Conservation (phyloP, 306 rosid species). For the Acacia confusa region DNA sequence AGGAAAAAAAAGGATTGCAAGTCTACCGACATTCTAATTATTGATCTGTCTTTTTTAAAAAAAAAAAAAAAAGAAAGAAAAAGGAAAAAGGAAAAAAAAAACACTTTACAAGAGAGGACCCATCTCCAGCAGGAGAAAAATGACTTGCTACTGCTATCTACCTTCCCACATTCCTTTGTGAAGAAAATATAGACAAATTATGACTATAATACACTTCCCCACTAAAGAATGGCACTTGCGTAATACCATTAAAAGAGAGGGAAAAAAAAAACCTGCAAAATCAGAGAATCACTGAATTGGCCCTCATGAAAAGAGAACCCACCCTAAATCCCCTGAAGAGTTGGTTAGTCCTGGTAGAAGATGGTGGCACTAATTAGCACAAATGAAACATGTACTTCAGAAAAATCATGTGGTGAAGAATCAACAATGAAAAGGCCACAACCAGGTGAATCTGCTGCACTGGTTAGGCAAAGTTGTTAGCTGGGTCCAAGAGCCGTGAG, state of each 20-base stretch:
- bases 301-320: slow-evolving; percentile 29
- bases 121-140: slow-evolving; percentile 25
- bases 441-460: slow-evolving; percentile 39
- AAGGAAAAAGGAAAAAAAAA: slow-evolving; percentile 7
- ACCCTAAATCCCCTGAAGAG: slow-evolving; percentile 33
- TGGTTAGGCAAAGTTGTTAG: slow-evolving; percentile 33
- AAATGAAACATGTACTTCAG: slow-evolving; percentile 28
- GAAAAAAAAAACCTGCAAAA: slow-evolving; percentile 32
- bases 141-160: slow-evolving; percentile 33
- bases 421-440: slow-evolving; percentile 33
- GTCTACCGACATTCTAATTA: slow-evolving; percentile 13
- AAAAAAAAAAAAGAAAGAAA: too few relatives aligned
- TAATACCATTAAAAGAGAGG: slow-evolving; percentile 26
- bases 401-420: slow-evolving; percentile 30
- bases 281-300: slow-evolving; percentile 62
- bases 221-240: slow-evolving; percentile 40
- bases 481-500: slow-evolving; percentile 35
- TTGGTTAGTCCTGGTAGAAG: slow-evolving; percentile 47
- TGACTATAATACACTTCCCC: slow-evolving; percentile 64
- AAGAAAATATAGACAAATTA: slow-evolving; percentile 39
- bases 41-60: slow-evolving; percentile 25
- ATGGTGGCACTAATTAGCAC: slow-evolving; percentile 34
- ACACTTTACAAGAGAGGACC: slow-evolving; percentile 48
- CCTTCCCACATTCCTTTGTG: slow-evolving; percentile 45
- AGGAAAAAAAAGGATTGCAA: neutral